Percentiles rank a stretch among this genome's conserved stretches.
Conservation (phyloP, 257 asterid species). For the Petunia secreta region DNA sequence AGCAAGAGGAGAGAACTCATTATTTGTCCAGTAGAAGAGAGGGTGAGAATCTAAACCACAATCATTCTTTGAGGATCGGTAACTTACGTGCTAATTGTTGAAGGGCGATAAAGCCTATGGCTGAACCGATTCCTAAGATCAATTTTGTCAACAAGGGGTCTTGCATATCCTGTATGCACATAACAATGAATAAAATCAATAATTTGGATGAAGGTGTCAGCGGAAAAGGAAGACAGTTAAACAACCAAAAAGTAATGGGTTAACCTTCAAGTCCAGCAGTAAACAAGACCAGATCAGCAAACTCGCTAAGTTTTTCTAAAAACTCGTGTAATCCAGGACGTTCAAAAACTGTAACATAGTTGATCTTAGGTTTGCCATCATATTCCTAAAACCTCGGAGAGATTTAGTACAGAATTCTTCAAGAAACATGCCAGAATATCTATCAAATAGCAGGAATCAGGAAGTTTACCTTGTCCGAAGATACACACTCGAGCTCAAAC, state of each 20-base stretch:
- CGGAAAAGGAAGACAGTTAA: not conserved
- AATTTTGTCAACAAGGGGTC: slow-evolving; percentile 90
- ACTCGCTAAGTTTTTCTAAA: slow-evolving; percentile 75
- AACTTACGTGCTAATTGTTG: slow-evolving; percentile 87
- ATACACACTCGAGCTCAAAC: slow-evolving; percentile 76
- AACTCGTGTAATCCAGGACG: slow-evolving; percentile 89
- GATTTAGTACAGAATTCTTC: not conserved
- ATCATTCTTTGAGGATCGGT: no score
- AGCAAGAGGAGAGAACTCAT: no score
- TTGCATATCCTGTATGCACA: slow-evolving; percentile 74
- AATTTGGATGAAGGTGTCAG: not conserved
- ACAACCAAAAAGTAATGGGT: not conserved
- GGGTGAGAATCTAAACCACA: no score
- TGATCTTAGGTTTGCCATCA: slow-evolving; percentile 90
- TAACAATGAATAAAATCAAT: slow-evolving; percentile 3
- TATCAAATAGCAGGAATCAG: not conserved
- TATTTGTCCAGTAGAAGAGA: no score
- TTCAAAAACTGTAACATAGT: slow-evolving; percentile 95
- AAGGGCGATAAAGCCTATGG: slow-evolving; percentile 82
- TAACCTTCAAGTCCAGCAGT: slow-evolving; percentile 98
- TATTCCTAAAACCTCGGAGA: slow-evolving; percentile 49
- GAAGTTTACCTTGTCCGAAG: slow-evolving; percentile 61
- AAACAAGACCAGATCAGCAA: slow-evolving; percentile 83
- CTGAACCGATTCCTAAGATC: slow-evolving; percentile 67
- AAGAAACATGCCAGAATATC: no score